Evolutionary conservation across 208 protist species (phyloP).

Genomic region (Herpetomonas samuelpessoai): DNA sequence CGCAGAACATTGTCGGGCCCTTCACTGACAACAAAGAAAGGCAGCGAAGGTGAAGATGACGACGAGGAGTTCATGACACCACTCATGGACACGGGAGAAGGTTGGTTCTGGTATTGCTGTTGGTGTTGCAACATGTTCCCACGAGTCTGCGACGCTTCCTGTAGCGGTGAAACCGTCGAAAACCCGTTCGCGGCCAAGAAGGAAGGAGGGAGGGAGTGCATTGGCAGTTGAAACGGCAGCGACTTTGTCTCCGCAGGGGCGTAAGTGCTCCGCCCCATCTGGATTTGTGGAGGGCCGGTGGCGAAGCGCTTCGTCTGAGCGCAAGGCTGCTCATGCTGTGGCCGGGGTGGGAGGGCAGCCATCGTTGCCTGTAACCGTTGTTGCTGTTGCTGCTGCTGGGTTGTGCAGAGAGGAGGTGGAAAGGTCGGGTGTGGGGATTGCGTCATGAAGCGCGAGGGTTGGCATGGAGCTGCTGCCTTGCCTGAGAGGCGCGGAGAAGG

Average conservation of each 20-base stretch:
- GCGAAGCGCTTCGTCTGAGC: neutral
- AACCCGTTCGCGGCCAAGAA: neutral
- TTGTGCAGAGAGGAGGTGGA: neutral
- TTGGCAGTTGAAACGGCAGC: neutral
- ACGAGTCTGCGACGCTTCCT: neutral
- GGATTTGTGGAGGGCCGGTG: neutral
- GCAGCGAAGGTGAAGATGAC: slow-evolving; percentile 6
- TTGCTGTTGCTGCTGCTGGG: neutral
- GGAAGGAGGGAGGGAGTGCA: neutral
- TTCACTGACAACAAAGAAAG: slow-evolving; percentile 31
- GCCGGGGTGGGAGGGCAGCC: no score
- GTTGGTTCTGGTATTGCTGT: no score
- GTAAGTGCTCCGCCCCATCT: neutral
- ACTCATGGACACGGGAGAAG: no score
- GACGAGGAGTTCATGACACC: no score
- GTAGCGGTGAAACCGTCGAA: neutral
- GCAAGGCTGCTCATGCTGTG: neutral
- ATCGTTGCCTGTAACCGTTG: neutral
- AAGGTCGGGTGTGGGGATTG: neutral
- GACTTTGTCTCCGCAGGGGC: neutral
- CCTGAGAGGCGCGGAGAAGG: neutral
- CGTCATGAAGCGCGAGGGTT: neutral
- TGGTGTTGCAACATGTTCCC: neutral
- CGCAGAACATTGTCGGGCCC: slow-evolving; percentile 33
- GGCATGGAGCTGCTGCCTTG: neutral